Evolutionary conservation across 441 rosid genomes (phyloP), one percentile per base, ranked within the genome.

Genomic region (Hura crepitans): DNA sequence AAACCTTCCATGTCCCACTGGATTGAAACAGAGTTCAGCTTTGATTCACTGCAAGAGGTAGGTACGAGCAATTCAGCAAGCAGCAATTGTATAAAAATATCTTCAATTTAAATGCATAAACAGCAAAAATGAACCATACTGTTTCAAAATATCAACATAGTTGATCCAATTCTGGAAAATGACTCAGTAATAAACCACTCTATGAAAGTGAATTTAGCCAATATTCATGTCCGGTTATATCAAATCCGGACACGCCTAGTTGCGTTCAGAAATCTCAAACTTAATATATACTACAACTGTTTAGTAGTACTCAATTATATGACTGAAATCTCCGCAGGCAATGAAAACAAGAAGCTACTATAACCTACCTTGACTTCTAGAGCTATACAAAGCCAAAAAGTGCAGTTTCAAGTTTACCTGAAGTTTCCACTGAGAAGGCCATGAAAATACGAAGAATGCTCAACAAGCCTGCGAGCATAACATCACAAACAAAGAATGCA

Each of bases 401-500:
- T 22, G 42, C 13, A 8, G 57, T 33, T 39, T 69, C 6, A 65
- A 68, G 65, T 28, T 74, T 62, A 87, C 97, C 90, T 83, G 74
- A 92, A 92, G 82, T 86, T 83, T 75, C 94, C 92, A 20, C 85
- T 45, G 39, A 92, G 81, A 56, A 92, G 90, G 57, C 86, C 86
- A 56, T 67, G 82, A 72, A 92, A 89, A 73, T 85, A 92, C 0
- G 91, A 80, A 35, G 94, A 92, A 47, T 79, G 79, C 62, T 85
- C 80, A 42, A 78, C 65, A 61, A 92, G 91, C 80, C 96, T 92
- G 78, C 65, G 50, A 18, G 39, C 1, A 71, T 51, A 42, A 56
- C 13, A 22, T 51, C 45, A 57, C 33, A 25, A 55, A 46, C 15
- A 17, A 67, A 30, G 17, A 55, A 20, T 6, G 5, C 59, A 33